A percentile compares a stretch with the other conserved stretches of the same genome.
phyloP scores from a whole-genome alignment of 176 grass and related monocot genomes.

The Eleusine coracana region DNA sequence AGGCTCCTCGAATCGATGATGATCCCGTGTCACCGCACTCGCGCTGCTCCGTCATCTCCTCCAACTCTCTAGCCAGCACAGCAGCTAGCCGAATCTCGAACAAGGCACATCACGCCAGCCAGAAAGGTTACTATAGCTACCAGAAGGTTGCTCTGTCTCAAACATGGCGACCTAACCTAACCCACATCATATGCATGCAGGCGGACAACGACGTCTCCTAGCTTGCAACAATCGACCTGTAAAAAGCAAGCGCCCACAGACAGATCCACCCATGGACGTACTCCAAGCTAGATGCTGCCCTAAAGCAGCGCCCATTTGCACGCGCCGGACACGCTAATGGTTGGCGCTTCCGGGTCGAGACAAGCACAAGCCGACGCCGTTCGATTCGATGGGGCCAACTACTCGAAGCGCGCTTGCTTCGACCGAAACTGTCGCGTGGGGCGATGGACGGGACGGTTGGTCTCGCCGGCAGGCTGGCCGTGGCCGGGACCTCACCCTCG shows the following conservation, averaged over 20 bases:
- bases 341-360: neutral
- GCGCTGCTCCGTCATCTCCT: too few species aligned
- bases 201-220: conserved; percentile 27
- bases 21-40: too few species aligned
- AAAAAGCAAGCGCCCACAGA: neutral
- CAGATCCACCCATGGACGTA: neutral
- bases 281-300: neutral
- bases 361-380: neutral
- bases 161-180: conserved; percentile 29
- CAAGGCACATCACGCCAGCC: conserved; percentile 25
- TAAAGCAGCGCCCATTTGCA: neutral
- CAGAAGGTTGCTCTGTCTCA: conserved; percentile 28
- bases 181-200: neutral
- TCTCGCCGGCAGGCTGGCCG: neutral
- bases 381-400: neutral
- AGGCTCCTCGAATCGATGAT: too few species aligned
- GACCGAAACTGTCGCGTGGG: neutral
- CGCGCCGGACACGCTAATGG: neutral
- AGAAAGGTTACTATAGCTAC: neutral
- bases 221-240: neutral
- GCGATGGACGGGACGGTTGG: neutral
- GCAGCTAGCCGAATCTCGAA: conserved; percentile 15
- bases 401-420: neutral
- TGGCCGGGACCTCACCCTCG: conserved; percentile 11
- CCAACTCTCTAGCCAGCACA: too few species aligned